Conservation (phyloP, 2,329 filamentous ascomycete species). For the Emmonsiellopsis sp. region DNA sequence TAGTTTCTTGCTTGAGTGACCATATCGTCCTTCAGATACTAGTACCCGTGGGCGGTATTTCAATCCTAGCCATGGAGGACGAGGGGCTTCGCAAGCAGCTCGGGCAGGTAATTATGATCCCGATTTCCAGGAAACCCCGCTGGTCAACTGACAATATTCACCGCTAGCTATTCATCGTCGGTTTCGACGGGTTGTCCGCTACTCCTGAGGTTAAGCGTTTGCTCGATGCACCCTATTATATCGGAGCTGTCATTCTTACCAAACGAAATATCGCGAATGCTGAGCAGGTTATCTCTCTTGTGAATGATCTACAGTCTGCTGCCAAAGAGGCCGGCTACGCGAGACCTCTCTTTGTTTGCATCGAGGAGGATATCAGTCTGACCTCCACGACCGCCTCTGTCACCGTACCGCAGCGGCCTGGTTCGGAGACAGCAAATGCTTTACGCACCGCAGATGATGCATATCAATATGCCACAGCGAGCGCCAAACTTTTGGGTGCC, state of each 20-base stretch:
- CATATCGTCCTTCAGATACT: too few species aligned
- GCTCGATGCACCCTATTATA: constrained; percentile 30
- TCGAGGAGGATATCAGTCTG: constrained; percentile 39
- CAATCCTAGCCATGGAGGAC: too few species aligned
- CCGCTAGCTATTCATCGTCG: constrained; percentile 35
- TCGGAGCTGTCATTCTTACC: constrained; percentile 36
- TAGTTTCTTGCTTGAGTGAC: too few species aligned
- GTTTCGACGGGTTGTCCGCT: constrained; percentile 32
- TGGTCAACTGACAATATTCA: too few species aligned
- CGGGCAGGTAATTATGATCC: too few species aligned
- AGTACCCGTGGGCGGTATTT: too few species aligned
- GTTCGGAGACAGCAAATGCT: constrained; percentile 37
- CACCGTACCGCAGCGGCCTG: constrained; percentile 33
- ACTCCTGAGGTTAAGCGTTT: constrained; percentile 35
- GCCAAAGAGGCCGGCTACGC: constrained; percentile 31
- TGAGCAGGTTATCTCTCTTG: constrained; percentile 22
- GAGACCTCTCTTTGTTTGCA: constrained; percentile 35
- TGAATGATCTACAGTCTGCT: constrained; percentile 27
- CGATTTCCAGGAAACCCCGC: too few species aligned
- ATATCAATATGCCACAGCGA: constrained; percentile 28
- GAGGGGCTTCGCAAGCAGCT: too few species aligned
- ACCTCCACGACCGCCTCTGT: constrained; percentile 35
- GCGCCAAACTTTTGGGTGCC: constrained; percentile 29
- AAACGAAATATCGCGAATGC: constrained; percentile 32
- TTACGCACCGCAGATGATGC: constrained; percentile 28